Conservation (phyloP, 352 stramenopile species). For the Phytopythium montanum region DNA sequence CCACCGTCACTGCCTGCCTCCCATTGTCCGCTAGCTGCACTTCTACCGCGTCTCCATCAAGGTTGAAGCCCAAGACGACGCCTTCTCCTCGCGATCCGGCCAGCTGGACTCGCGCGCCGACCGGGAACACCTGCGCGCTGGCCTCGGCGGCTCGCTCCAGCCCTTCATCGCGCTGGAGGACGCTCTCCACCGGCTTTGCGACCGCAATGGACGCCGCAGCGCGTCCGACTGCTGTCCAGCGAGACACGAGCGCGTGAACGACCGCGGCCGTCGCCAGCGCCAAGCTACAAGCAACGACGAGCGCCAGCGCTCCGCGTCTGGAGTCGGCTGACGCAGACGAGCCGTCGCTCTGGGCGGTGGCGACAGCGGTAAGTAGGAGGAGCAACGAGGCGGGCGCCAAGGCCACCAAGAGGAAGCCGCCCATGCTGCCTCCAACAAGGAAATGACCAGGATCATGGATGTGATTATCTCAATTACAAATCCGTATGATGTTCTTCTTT, state of each 20-base stretch:
- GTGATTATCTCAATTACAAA: no score
- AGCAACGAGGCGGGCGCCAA: background rate
- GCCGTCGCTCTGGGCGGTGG: background rate
- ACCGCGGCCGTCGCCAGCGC: slow-evolving; percentile 16
- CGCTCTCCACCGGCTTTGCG: slow-evolving; percentile 8
- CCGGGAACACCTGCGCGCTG: slow-evolving; percentile 17
- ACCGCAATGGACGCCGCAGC: slow-evolving; percentile 1
- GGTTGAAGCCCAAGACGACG: slow-evolving; percentile 24
- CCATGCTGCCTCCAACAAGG: background rate
- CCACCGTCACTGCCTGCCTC: slow-evolving; percentile 14
- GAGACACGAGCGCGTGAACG: slow-evolving; percentile 9
- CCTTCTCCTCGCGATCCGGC: slow-evolving; percentile 9
- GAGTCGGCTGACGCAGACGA: no score
- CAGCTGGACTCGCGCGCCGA: slow-evolving; percentile 17
- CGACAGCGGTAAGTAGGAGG: background rate
- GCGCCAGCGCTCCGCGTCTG: background rate
- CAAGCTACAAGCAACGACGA: slow-evolving; percentile 6
- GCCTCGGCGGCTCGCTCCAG: slow-evolving; percentile 21
- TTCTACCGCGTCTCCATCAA: slow-evolving; percentile 22
- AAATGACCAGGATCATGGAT: background rate
- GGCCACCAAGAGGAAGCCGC: background rate
- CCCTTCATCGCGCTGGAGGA: slow-evolving; percentile 29
- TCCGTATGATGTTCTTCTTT: no score
- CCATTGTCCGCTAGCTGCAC: slow-evolving; percentile 13
- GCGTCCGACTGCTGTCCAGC: background rate